These are phyloP conservation scores for Nigrospora osmanthi DNA, from an alignment of 2,329 filamentous ascomycete species.

Conservation along the genomic window DNA sequence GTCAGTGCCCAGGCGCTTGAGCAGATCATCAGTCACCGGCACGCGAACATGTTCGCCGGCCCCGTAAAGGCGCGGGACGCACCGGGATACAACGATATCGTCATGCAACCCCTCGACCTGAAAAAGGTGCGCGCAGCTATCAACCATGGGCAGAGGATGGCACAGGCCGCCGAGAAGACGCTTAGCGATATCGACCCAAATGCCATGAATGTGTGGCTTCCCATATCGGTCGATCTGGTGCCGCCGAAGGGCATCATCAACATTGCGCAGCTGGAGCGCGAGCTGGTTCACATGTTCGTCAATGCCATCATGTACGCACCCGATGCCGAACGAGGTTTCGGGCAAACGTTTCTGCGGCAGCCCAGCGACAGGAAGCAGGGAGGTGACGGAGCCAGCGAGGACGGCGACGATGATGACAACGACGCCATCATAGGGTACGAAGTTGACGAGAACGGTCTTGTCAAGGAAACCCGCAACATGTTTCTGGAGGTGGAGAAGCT, in stretches of 20 bases:
- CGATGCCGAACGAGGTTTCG: constrained; percentile 65
- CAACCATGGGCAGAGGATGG: constrained; percentile 61
- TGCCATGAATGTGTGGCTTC: constrained; percentile 52
- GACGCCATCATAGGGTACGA: constrained; percentile 49
- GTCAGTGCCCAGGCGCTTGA: constrained; percentile 68
- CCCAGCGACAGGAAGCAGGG: constrained; percentile 5
- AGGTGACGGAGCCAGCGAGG: constrained; percentile 7
- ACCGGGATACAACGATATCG: constrained; percentile 66
- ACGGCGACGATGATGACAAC: constrained; percentile 25
- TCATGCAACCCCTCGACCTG: constrained; percentile 68
- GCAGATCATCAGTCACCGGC: constrained; percentile 68
- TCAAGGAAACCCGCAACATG: constrained; percentile 84
- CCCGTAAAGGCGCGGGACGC: constrained; percentile 68
- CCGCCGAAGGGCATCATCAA: constrained; percentile 90
- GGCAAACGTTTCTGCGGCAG: constrained; percentile 47
- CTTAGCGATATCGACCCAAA: constrained; percentile 53
- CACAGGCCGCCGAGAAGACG: constrained; percentile 49
- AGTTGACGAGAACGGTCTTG: constrained; percentile 76
- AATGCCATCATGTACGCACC: constrained; percentile 99
- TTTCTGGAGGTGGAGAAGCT: constrained; percentile 78
- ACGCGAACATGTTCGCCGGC: constrained; percentile 72
- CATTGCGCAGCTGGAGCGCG: constrained; percentile 83
- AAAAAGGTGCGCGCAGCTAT: constrained; percentile 72
- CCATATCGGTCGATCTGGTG: constrained; percentile 67
- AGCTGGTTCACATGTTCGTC: constrained; percentile 93